Evolutionary conservation across 2,329 filamentous ascomycete species (phyloP).

Genomic region (Colletotrichum zoysiae): DNA sequence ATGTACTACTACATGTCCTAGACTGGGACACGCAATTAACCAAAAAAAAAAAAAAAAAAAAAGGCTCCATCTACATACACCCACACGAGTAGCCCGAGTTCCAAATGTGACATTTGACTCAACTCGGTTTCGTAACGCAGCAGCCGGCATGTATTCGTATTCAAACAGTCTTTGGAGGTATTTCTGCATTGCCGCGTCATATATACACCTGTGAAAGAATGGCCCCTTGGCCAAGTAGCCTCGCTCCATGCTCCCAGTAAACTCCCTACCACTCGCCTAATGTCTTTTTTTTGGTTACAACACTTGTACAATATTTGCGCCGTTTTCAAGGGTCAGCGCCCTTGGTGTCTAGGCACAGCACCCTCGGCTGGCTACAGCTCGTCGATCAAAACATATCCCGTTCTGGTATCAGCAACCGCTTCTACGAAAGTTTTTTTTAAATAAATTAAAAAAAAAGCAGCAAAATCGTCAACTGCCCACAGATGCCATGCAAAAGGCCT

Average conservation of each 20-base stretch:
- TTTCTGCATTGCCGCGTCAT: conserved; percentile 42
- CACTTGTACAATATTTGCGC: conserved; percentile 37
- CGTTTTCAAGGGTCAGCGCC: not conserved
- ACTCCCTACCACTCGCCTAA: conserved; percentile 26
- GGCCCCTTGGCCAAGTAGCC: conserved; percentile 34
- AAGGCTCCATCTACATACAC: not conserved
- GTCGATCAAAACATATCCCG: not conserved
- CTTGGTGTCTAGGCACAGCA: not conserved
- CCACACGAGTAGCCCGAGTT: not conserved
- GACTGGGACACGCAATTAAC: not conserved
- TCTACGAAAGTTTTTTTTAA: not conserved
- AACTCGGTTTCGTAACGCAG: not conserved
- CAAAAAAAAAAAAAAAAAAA: too few species aligned
- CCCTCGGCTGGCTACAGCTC: conserved; percentile 3
- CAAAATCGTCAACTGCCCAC: conserved; percentile 1
- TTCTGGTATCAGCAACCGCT: conserved; percentile 10
- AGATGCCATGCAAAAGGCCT: conserved; percentile 25
- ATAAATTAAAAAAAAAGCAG: not conserved
- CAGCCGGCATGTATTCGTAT: not conserved
- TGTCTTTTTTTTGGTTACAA: conserved; percentile 38
- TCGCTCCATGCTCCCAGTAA: conserved; percentile 37
- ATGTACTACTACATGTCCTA: conserved; percentile 12
- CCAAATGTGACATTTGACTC: not conserved
- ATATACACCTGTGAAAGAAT: conserved; percentile 40
- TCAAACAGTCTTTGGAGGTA: conserved; percentile 24